phyloP scores from a whole-genome alignment of 2,329 filamentous ascomycete species.

The Ceratocystis alfenasii region DNA sequence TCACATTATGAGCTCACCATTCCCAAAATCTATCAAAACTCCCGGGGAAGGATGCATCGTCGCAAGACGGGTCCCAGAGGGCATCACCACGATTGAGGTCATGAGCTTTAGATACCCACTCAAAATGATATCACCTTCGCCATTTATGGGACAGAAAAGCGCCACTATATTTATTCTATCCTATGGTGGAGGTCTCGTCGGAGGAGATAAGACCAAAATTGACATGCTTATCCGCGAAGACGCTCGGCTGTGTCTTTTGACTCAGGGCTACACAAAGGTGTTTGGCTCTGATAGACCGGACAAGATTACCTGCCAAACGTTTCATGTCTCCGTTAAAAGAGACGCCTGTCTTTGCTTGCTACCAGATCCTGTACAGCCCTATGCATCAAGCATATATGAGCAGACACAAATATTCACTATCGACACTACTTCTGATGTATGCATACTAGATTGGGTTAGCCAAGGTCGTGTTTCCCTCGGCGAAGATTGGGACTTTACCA shows the following conservation, averaged over 20 bases:
- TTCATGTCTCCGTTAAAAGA: conserved; percentile 40
- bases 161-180: conserved; percentile 81
- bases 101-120: conserved; percentile 88
- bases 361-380: conserved; percentile 89
- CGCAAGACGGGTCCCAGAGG: conserved; percentile 58
- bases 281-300: conserved; percentile 61
- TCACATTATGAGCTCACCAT: conserved; percentile 51
- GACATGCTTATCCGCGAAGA: conserved; percentile 50
- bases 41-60: conserved; percentile 71
- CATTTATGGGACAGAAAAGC: conserved; percentile 51
- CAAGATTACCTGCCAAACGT: conserved; percentile 45
- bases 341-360: conserved; percentile 52
- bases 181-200: conserved; percentile 87
- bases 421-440: conserved; percentile 49
- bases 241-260: conserved; percentile 56
- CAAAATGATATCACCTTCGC: conserved; percentile 76
- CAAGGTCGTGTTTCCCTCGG: conserved; percentile 74
- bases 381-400: conserved; percentile 68
- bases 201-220: conserved; percentile 70
- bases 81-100: conserved; percentile 56
- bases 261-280: conserved; percentile 83
- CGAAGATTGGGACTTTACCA: conserved; percentile 74
- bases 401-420: conserved; percentile 70
- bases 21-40: conserved; percentile 58
- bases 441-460: conserved; percentile 87